Conservation (phyloP, 2,329 filamentous ascomycete species). For the Fusarium secorum region DNA sequence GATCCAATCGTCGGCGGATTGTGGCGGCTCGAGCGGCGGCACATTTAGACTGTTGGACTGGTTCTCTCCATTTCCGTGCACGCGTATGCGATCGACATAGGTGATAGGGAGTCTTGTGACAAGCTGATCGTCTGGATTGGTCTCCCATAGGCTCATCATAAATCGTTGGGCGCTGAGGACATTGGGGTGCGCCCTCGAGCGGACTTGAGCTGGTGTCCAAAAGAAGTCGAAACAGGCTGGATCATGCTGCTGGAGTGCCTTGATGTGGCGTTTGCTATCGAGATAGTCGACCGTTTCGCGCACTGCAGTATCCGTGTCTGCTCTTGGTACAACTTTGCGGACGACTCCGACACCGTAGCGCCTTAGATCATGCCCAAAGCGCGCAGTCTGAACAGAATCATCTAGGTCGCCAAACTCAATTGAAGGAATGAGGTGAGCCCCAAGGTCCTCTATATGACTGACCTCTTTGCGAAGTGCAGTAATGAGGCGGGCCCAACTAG, state of each 20-base stretch:
- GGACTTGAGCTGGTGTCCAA: constrained; percentile 75
- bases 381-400: constrained; percentile 56
- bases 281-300: constrained; percentile 65
- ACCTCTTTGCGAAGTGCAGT: constrained; percentile 60
- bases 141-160: constrained; percentile 72
- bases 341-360: constrained; percentile 72
- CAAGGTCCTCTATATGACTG: constrained; percentile 59
- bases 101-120: constrained; percentile 68
- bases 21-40: constrained; percentile 38
- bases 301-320: constrained; percentile 66
- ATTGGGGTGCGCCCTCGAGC: constrained; percentile 71
- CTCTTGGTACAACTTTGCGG: constrained; percentile 66
- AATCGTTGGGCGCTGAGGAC: constrained; percentile 71
- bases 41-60: constrained; percentile 32
- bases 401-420: constrained; percentile 63
- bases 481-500: constrained; percentile 64
- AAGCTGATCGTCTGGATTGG: constrained; percentile 61
- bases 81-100: constrained; percentile 74
- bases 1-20: constrained; percentile 51
- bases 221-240: constrained; percentile 78
- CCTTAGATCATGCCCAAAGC: constrained; percentile 65
- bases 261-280: constrained; percentile 42
- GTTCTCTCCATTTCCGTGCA: constrained; percentile 59
- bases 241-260: constrained; percentile 50
- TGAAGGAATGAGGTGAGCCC: constrained; percentile 62